These are phyloP conservation scores for Cyphellophora attinorum DNA, from an alignment of 2,329 filamentous ascomycete species.

Conservation along the genomic window DNA sequence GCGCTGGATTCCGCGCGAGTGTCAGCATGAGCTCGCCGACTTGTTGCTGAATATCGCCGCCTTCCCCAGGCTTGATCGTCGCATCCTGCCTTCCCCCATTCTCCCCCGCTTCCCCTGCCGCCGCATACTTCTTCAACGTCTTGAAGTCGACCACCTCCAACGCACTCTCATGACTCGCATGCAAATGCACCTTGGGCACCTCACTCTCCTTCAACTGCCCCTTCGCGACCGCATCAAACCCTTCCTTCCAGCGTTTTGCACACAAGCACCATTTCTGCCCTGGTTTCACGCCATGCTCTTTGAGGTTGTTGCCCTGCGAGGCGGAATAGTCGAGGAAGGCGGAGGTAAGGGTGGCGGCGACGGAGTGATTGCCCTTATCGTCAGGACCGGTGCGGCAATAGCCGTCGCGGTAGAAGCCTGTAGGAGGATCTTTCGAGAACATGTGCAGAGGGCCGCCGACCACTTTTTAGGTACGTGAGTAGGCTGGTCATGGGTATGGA, in stretches of 20 bases:
- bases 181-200: constrained; percentile 22
- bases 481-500: background rate
- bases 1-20: too few species aligned
- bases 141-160: constrained; percentile 23
- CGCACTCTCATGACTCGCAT: constrained; percentile 27
- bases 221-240: constrained; percentile 42
- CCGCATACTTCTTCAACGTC: constrained; percentile 25
- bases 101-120: constrained; percentile 14
- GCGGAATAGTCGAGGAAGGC: constrained; percentile 55
- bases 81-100: too few species aligned
- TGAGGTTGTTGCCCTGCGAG: constrained; percentile 49
- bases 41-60: too few species aligned
- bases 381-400: constrained; percentile 47
- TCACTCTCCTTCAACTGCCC: constrained; percentile 22
- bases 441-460: constrained; percentile 49
- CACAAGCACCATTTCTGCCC: constrained; percentile 58
- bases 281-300: constrained; percentile 42
- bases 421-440: constrained; percentile 49
- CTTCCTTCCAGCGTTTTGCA: constrained; percentile 50
- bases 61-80: too few species aligned
- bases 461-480: constrained; percentile 26
- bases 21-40: too few species aligned
- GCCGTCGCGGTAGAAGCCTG: constrained; percentile 52
- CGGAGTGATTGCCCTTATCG: constrained; percentile 51
- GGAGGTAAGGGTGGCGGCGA: constrained; percentile 49